Percentiles rank a stretch among this genome's conserved stretches.
These are phyloP conservation scores for Kluyveromyces siamensis DNA, from an alignment of 805 yeast genomes.

Conservation along the genomic window DNA sequence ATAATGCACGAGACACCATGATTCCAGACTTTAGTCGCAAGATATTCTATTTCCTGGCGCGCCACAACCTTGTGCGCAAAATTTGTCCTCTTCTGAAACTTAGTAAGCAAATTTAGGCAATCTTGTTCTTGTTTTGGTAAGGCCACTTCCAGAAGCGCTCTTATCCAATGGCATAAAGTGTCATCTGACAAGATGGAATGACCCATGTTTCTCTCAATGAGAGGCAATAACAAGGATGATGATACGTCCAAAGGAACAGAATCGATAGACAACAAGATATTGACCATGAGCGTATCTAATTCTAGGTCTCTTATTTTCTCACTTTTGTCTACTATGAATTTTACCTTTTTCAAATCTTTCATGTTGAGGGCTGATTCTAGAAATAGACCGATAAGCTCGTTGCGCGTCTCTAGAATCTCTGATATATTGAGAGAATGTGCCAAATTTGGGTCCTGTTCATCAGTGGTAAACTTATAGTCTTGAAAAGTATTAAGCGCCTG, in stretches of 20 bases:
- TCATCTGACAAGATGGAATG: constrained; percentile 7
- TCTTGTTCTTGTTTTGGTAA: constrained; percentile 4
- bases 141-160: constrained; percentile 15
- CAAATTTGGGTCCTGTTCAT: background rate
- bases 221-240: constrained; percentile 9
- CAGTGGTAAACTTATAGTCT: background rate
- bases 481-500: background rate
- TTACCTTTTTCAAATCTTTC: constrained; percentile 15
- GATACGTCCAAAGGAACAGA: constrained; percentile 14
- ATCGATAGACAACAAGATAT: constrained; percentile 7
- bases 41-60: constrained; percentile 29
- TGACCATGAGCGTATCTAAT: constrained; percentile 19
- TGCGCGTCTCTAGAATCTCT: background rate
- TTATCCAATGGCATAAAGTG: constrained; percentile 24
- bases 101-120: constrained; percentile 7
- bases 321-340: constrained; percentile 14
- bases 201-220: constrained; percentile 20
- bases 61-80: constrained; percentile 2
- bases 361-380: constrained; percentile 20
- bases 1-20: constrained; percentile 26
- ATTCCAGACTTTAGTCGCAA: constrained; percentile 33
- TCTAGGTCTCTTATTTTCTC: constrained; percentile 7
- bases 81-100: constrained; percentile 4
- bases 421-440: background rate
- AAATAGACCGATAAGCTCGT: constrained; percentile 1